Base-by-base conservation (phyloP, 176 grass and related monocot genomes). In the Otatea glauca region DNA sequence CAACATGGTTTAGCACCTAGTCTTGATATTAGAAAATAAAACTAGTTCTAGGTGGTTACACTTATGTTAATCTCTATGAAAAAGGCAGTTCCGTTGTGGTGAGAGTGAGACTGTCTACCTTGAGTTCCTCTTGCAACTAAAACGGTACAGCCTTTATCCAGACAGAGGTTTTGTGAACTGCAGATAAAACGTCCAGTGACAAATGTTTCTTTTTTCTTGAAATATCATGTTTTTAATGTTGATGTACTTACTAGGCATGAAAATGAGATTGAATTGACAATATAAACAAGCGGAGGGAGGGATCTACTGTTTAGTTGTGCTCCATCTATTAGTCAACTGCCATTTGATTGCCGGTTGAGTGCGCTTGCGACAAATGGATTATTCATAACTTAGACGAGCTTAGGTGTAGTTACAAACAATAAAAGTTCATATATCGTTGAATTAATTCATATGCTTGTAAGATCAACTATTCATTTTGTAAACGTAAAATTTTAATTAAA, bases 371-470 rank as follows among this genome's bases (percentile, higher is more conserved):
- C 15, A 74, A 29, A 74, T 53, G 47, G 47, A 34, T 50, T 50
- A 34, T 74, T 71, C 68, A 71, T 7, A 2, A 27, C 5, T 48
- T 47, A 47, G 12, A 48, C 1, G 6, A 59, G 34, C 54, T 41
- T 35, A 24, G 14, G 17, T 72, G 5, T 61, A 61, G 5, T 83
- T 4, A 70, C 21, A 81, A 81, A 69, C 20, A 70, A 80, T 80
- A 54, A 18, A 38, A 16, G 6, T 59, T 62, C 35, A 34, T 24
- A 37, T 62, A 72, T 49, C 25, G 24, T 72, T 72, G 25, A 73
- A n/a, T 48, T 60, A 82, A 3, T 23, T 65, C 9, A 45, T 45
- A 56, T 37, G 67, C 51, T 45, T 72, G 9, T 58, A 66, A 47
- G 48, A 50, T 59, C 11, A 69, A 41, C 18, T 75, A 66, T 68